Base-by-base conservation (phyloP, 805 yeast genomes). In the Candida ovalis region DNA sequence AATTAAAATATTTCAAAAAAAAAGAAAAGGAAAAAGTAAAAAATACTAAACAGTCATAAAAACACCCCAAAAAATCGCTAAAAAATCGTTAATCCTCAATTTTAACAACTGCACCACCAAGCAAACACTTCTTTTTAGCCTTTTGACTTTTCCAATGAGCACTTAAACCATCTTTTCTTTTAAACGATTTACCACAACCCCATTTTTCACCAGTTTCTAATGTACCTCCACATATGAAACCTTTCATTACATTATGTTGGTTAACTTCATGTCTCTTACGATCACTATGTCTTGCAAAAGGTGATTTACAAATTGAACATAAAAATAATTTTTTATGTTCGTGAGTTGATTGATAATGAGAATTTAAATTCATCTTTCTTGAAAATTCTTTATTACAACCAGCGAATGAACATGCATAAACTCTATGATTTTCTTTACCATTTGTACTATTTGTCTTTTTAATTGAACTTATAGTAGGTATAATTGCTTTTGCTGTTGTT, bases 141-240 rank as follows among this genome's bases (percentile, higher is more conserved):
- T 65, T 67, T 21, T 63, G 60, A 7, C 66, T 59, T 45, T 62
- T 61, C 71, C 71, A 67, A 44, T 67, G 71, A 1, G 71, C 70
- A n/a, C 64, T 50, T 23, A 67, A 52, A 1, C 71, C 71, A 46
- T 67, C 71, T 44, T 65, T 66, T 17, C 71, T 50, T 45, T 64
- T 64, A 43, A 67, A 67, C n/a, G 48, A 49, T 50, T 64, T 67
- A 22, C 68, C 67, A 46, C 71, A 67, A 4, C 71, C 71, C 71
- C 71, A 67, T 19, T 47, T 49, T 18, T 55, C 53, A 23, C 69
- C 71, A 33, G 51, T 56, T 23, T 60, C 58, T 23, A 54, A 44
- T 13, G 56, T 46, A 0, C 70, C 71, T 8, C 62, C 64, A 49
- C 71, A 67, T 9, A 62, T 52, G 44, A 46, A 63, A 1, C 60